Evolutionary conservation across 306 rosid species (phyloP), one percentile per base, ranked within the genome.

Genomic region (Casuarina cunninghamiana): DNA sequence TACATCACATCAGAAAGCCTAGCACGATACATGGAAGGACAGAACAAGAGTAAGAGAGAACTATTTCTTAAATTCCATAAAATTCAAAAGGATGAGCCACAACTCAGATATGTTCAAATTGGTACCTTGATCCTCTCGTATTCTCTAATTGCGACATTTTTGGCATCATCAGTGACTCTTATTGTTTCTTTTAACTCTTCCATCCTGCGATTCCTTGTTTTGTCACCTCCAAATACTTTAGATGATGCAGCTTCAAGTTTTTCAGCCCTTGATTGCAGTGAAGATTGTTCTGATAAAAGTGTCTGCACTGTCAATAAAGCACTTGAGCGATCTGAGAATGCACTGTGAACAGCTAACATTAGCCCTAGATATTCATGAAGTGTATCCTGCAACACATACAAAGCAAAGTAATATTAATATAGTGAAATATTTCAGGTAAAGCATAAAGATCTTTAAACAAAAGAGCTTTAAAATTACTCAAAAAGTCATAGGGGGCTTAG

Each of bases 361-460:
- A 95, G 81, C 82, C 98, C 98, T 45, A 95, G 97, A 89, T 95
- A 88, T 55, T 95, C 98, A 6, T 95, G 98, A 84, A 95, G 91
- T 3, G 90, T 91, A 83, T 93, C 99, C 99, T 96, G 93, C 80
- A 83, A 86, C 73, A 88, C 35, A 69, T 54, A 79, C 3, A 37
- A n/a, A 57, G 50, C 19, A 58, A 58, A 45, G 51, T 10, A 46
- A 39, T 35, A 5, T 61, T 13, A 53, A 2, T 15, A 72, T 16
- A 46, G 13, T 63, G 46, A 37, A 72, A 72, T 26, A 10, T 37
- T 77, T 70, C 46, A 43, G 44, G 17, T n/a, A 38, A 26, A 55
- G 15, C 38, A 58, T 2, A 58, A 8, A 43, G 19, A n/a, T 45
- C 63, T 48, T 42, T 3, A 35, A 51, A 72, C 71, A 41, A 86